Percentiles rank a stretch among this genome's conserved stretches.
phyloP scores from a whole-genome alignment of 1,139 yeast species.

The Suhomyces bolitotheri region DNA sequence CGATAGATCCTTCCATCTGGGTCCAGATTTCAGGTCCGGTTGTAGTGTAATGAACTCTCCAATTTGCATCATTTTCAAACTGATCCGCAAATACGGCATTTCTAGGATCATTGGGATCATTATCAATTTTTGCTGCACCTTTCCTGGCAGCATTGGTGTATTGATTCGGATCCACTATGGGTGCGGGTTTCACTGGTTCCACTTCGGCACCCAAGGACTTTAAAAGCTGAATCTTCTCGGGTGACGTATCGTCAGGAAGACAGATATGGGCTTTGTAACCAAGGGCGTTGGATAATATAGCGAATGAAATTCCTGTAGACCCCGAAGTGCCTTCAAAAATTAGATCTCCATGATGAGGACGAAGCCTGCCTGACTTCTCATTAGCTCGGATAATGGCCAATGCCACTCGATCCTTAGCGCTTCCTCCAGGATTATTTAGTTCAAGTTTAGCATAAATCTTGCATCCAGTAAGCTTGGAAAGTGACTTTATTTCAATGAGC shows the following conservation, averaged over 20 bases:
- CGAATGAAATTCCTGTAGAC: slow-evolving; percentile 92
- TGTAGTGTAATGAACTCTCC: slow-evolving; percentile 77
- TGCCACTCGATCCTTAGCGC: slow-evolving; percentile 95
- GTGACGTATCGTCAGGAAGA: slow-evolving; percentile 91
- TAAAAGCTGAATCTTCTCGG: slow-evolving; percentile 73
- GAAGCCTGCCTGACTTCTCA: slow-evolving; percentile 57
- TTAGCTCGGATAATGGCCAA: slow-evolving; percentile 74
- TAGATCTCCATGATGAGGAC: slow-evolving; percentile 58
- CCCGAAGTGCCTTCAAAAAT: slow-evolving; percentile 96
- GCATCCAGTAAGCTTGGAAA: slow-evolving; percentile 77
- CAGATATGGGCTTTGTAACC: slow-evolving; percentile 92
- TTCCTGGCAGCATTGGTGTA: slow-evolving; percentile 85
- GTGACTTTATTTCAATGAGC: slow-evolving; percentile 69
- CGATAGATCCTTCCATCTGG: slow-evolving; percentile 65
- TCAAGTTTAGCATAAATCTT: slow-evolving; percentile 87
- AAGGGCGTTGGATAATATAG: slow-evolving; percentile 79
- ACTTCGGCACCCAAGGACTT: slow-evolving; percentile 77
- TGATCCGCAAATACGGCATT: slow-evolving; percentile 90
- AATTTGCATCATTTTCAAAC: slow-evolving; percentile 88
- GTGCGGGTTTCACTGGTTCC: slow-evolving; percentile 91
- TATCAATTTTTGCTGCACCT: slow-evolving; percentile 57
- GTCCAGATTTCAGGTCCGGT: slow-evolving; percentile 89
- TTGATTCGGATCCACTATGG: slow-evolving; percentile 90
- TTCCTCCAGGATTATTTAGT: slow-evolving; percentile 87
- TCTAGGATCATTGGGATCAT: slow-evolving; percentile 35